phyloP scores from a whole-genome alignment of 1,284 basidiomycete species.

The Cutaneotrichosporon mucoides region DNA sequence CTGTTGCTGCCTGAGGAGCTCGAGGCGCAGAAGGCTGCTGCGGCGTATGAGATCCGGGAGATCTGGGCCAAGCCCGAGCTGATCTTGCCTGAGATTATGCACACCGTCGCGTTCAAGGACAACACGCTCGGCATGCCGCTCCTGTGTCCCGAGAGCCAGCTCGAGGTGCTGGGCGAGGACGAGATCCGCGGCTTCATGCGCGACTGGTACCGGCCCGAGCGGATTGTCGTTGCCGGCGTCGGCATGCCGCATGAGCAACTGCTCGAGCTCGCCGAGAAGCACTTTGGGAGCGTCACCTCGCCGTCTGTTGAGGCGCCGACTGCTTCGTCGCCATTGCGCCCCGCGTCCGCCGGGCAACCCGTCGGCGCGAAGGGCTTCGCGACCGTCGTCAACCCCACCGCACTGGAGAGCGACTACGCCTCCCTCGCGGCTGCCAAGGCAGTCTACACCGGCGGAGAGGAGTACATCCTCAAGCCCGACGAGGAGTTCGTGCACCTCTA shows the following conservation, averaged over 20 bases:
- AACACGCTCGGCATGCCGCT: conserved; percentile 84
- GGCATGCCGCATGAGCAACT: conserved; percentile 87
- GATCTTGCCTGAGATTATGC: conserved; percentile 89
- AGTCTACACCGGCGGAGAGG: conserved; percentile 76
- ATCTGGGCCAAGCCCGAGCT: conserved; percentile 86
- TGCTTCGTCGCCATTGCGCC: conserved; percentile 31
- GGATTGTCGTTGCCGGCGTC: conserved; percentile 90
- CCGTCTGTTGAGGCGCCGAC: conserved; percentile 22
- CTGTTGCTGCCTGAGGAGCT: conserved; percentile 74
- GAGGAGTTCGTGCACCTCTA: conserved; percentile 91
- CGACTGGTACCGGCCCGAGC: conserved; percentile 86
- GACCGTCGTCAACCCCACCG: conserved; percentile 27
- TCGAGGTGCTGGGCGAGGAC: conserved; percentile 64
- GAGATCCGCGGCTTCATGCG: conserved; percentile 66
- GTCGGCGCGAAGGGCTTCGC: conserved; percentile 56
- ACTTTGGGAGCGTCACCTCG: conserved; percentile 70
- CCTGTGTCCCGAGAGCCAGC: conserved; percentile 79
- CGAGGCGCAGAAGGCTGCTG: conserved; percentile 76
- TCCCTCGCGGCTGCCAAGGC: conserved; percentile 54
- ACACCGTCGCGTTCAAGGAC: conserved; percentile 74
- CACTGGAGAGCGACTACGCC: conserved; percentile 34
- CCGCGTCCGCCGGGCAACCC: conserved; percentile 56
- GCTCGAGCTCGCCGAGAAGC: conserved; percentile 74
- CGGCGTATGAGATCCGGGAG: conserved; percentile 89
- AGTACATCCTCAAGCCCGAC: conserved; percentile 61